Evolutionary conservation across 768 basidiomycete genomes (phyloP).

Genomic region (Lactifluus subvellereus): DNA sequence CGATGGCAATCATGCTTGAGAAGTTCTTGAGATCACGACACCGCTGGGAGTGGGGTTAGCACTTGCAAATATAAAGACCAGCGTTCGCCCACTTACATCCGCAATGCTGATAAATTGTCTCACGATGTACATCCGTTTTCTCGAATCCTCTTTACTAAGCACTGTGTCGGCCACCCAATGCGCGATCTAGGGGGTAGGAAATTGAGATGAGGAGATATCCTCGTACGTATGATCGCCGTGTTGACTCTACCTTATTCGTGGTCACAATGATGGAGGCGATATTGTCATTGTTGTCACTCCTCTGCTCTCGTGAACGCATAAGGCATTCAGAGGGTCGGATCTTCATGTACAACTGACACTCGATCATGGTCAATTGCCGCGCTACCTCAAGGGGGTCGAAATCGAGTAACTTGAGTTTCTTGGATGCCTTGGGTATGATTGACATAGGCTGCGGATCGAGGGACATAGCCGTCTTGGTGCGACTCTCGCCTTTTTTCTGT

Average conservation of each 20-base stretch:
- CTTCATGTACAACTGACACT: conserved; percentile 78
- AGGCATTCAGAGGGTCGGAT: conserved; percentile 90
- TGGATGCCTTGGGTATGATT: conserved; percentile 63
- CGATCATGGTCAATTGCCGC: conserved; percentile 88
- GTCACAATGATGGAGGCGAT: conserved; percentile 84
- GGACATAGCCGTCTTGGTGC: conserved; percentile 52
- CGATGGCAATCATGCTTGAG: conserved; percentile 94
- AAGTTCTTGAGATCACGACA: conserved; percentile 89
- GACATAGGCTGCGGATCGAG: conserved; percentile 65
- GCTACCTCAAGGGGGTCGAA: conserved; percentile 88
- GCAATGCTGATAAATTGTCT: conserved; percentile 91
- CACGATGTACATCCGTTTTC: conserved; percentile 71
- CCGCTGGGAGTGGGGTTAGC: conserved; percentile 44
- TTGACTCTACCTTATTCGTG: conserved; percentile 61
- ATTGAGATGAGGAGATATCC: not conserved
- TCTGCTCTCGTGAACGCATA: conserved; percentile 73
- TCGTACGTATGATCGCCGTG: not conserved
- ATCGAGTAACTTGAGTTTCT: conserved; percentile 77
- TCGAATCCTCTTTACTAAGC: conserved; percentile 74
- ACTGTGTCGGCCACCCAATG: conserved; percentile 88
- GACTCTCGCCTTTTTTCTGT: conserved; percentile 49
- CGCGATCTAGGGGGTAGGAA: conserved; percentile 57
- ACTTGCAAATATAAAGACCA: conserved; percentile 12
- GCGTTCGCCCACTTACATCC: conserved; percentile 53
- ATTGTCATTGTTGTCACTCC: conserved; percentile 67